These are phyloP conservation scores for Chalciporus sphaerocephalus DNA, from an alignment of 768 basidiomycete species.

Conservation along the genomic window DNA sequence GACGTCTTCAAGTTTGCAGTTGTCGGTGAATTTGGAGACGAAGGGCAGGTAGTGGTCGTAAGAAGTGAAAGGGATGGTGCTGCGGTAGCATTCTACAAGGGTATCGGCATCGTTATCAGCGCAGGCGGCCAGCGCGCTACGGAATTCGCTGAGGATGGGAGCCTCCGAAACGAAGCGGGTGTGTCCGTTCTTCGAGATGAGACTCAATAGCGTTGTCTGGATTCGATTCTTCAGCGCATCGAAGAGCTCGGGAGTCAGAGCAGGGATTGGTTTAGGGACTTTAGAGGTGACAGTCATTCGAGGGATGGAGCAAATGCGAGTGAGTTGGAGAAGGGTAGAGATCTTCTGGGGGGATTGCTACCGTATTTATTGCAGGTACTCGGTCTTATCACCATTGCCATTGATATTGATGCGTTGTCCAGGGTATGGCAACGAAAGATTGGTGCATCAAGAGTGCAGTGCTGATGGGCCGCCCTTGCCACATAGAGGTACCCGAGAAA, in stretches of 20 bases:
- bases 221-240: not conserved
- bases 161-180: constrained; percentile 17
- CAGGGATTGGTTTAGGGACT: constrained; percentile 1
- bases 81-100: constrained; percentile 15
- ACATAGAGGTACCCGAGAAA: too few species aligned
- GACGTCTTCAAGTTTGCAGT: constrained; percentile 8
- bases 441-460: too few species aligned
- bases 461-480: too few species aligned
- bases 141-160: constrained; percentile 11
- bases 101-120: not conserved
- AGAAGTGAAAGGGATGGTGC: constrained; percentile 15
- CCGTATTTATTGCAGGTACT: too few species aligned
- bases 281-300: not conserved
- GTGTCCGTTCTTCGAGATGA: constrained; percentile 12
- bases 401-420: too few species aligned
- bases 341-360: too few species aligned
- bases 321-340: too few species aligned
- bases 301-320: too few species aligned
- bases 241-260: constrained; percentile 2
- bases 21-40: constrained; percentile 7
- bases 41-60: constrained; percentile 22
- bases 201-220: constrained; percentile 4
- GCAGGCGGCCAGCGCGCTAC: constrained; percentile 6
- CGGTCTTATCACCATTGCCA: too few species aligned
- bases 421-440: too few species aligned